phyloP scores from a whole-genome alignment of 1,284 basidiomycete species.

The Malassezia equina region DNA sequence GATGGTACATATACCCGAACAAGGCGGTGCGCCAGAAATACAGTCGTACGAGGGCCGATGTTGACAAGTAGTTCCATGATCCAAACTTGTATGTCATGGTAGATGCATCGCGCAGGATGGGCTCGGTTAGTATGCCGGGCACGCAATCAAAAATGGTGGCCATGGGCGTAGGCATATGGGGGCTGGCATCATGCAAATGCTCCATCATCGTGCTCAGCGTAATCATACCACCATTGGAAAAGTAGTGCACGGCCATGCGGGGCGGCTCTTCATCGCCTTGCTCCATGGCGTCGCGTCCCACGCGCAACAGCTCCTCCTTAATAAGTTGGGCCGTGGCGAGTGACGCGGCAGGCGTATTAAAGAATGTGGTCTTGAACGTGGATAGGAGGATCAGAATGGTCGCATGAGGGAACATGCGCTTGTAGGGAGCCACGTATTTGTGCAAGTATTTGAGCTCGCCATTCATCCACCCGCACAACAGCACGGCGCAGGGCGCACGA shows the following conservation, averaged over 20 bases:
- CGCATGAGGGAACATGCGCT: constrained; percentile 29
- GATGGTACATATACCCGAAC: background rate
- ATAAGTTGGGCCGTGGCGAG: background rate
- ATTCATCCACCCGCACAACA: constrained; percentile 45
- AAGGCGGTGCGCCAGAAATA: background rate
- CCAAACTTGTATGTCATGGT: background rate
- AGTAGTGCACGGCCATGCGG: constrained; percentile 4
- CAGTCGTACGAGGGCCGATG: background rate
- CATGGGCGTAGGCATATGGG: background rate
- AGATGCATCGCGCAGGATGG: background rate
- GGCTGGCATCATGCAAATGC: background rate
- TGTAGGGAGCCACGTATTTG: constrained; percentile 39
- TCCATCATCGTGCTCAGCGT: background rate
- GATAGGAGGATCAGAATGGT: constrained; percentile 37
- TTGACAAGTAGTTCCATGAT: background rate
- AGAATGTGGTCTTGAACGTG: background rate
- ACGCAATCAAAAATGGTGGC: constrained; percentile 1
- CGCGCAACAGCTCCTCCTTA: background rate
- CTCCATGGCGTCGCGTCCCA: background rate
- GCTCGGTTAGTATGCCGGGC: background rate
- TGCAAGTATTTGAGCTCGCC: constrained; percentile 30
- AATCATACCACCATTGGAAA: constrained; percentile 15
- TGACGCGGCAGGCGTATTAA: background rate
- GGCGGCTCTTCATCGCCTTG: background rate
- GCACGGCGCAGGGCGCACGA: constrained; percentile 13